Base-by-base conservation (phyloP, 345 rosid species). In the Kernera saxatilis region DNA sequence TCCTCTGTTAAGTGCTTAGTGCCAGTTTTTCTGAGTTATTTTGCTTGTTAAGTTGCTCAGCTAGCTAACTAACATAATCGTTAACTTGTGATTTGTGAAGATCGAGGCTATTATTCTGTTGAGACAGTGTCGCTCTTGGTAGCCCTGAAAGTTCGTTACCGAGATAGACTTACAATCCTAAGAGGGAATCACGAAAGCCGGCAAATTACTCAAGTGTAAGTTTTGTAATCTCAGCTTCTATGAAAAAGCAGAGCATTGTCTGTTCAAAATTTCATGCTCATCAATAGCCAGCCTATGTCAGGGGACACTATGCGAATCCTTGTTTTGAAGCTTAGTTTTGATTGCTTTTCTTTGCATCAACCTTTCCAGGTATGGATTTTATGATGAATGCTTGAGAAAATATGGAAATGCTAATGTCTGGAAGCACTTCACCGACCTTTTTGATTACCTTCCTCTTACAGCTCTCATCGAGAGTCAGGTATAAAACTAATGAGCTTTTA, bases 391-490 rank as follows among this genome's bases (percentile, higher is more conserved):
- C 73, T 82, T 92, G 87, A 83, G 98, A 73, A 91, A 92, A 80
- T 92, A 92, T 53, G 98, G 98, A 79, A 92, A 92, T 82, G 97
- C 96, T 17, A 90, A 92, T 72, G 98, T 92, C 9, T 92, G 98
- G 98, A 92, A 92, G 84, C 77, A 88, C 48, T 92, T 92, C 63
- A 92, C 98, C 0, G 96, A 90, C 70, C 88, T 90, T 67, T 92
- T 92, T 67, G 97, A 92, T 79, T 92, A 92, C 73, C 87, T 88
- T 53, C 98, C 96, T 12, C 89, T 90, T 36, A 92, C 97, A 17
- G 95, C 98, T 35, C 96, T 92, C 75, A 92, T 92, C 56, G 96
- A 90, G 83, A 92, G 95, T 67, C 98, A 92, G 95, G 96, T 92
- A 63, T 51, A 79, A 59, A 35, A 71, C 51, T 58, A 43, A 23